A percentile compares a stretch with the other conserved stretches of the same genome.
These are phyloP conservation scores for Saturnispora halmiae DNA, from an alignment of 805 yeast genomes.

Conservation along the genomic window DNA sequence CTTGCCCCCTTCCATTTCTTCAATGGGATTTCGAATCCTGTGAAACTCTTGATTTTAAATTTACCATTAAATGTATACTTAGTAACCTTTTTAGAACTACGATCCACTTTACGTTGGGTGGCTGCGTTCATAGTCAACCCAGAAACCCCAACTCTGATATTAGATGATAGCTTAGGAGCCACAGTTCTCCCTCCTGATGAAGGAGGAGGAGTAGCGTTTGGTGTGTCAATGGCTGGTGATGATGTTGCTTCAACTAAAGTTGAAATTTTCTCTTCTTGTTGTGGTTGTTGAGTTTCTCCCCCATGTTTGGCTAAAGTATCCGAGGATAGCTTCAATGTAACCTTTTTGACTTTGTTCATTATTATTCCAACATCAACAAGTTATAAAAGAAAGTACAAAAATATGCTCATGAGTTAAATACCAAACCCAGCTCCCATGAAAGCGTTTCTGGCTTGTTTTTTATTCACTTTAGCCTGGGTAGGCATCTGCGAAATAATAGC, in stretches of 20 bases:
- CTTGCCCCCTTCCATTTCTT: constrained; percentile 6
- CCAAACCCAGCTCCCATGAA: constrained; percentile 63
- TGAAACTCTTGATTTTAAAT: constrained; percentile 14
- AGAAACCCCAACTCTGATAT: constrained; percentile 17
- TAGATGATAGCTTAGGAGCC: constrained; percentile 8
- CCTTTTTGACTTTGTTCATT: constrained; percentile 7
- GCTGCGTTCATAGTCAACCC: constrained; percentile 23
- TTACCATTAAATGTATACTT: constrained; percentile 10
- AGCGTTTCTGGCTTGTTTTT: constrained; percentile 54
- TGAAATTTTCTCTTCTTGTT: no score
- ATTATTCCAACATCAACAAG: neutral
- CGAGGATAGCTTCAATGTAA: constrained; percentile 15
- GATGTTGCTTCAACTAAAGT: neutral
- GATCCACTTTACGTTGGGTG: constrained; percentile 23
- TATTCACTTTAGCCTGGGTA: constrained; percentile 35
- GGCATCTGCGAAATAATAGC: constrained; percentile 41
- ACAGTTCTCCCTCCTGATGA: no score
- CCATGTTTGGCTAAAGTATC: constrained; percentile 1
- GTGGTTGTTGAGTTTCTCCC: neutral
- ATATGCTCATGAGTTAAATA: constrained; percentile 30
- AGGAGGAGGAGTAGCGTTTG: neutral
- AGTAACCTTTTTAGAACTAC: constrained; percentile 10
- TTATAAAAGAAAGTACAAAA: neutral
- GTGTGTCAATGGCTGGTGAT: neutral
- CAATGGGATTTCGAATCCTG: constrained; percentile 4